Evolutionary conservation across 148 eudicot genomes (phyloP).

Genomic region (Fagopyrum homotropicum): DNA sequence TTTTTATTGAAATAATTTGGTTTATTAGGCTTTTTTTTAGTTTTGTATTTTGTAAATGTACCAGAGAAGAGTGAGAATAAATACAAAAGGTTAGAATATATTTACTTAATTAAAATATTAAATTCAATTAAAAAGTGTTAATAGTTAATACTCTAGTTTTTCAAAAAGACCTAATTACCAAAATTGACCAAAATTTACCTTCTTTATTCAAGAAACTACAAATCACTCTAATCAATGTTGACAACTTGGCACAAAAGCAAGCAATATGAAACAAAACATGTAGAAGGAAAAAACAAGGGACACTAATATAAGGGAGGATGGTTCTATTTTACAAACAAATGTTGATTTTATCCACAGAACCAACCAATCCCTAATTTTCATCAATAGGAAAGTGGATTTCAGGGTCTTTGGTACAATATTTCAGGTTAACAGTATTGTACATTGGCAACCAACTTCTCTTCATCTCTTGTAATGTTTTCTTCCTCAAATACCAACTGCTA

Average conservation of each 20-base stretch:
- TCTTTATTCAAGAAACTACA: too few relatives aligned
- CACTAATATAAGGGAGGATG: not conserved
- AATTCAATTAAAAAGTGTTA: too few relatives aligned
- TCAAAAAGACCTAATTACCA: too few relatives aligned
- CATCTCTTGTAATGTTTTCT: not conserved
- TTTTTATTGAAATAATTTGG: too few relatives aligned
- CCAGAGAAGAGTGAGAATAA: too few relatives aligned
- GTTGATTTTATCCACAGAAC: constrained; percentile 5
- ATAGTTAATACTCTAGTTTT: too few relatives aligned
- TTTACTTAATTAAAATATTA: too few relatives aligned
- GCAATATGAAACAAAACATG: not conserved
- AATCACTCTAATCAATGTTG: too few relatives aligned
- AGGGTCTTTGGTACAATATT: not conserved
- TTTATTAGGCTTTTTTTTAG: too few relatives aligned
- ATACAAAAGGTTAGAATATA: too few relatives aligned
- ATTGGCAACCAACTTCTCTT: not conserved
- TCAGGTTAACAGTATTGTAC: not conserved
- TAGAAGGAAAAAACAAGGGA: not conserved
- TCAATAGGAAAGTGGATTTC: not conserved
- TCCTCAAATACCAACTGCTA: not conserved
- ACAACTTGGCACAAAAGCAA: not conserved
- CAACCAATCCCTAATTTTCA: not conserved
- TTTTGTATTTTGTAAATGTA: too few relatives aligned
- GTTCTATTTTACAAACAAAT: constrained; percentile 11
- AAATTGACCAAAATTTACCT: too few relatives aligned